Conservation (phyloP, 495 filamentous ascomycete genomes). For the Recurvomyces mirabilis region DNA sequence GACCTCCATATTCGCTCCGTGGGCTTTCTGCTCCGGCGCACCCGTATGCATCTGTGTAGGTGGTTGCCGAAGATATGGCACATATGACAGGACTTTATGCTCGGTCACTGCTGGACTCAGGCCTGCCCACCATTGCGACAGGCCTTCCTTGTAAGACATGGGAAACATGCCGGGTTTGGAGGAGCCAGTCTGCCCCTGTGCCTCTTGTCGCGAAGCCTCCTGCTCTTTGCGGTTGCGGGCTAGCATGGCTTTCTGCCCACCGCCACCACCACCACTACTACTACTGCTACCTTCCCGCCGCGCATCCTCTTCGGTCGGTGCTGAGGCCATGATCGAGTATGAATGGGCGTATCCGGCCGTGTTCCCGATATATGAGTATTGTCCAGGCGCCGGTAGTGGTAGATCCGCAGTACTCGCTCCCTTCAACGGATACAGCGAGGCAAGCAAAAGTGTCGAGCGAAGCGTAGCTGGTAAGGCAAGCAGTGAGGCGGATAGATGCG, state of each 20-base stretch:
- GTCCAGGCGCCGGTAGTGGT: background rate
- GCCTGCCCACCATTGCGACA: conserved; percentile 88
- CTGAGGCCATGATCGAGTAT: conserved; percentile 27
- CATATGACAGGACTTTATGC: conserved; percentile 75
- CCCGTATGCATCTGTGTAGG: conserved; percentile 61
- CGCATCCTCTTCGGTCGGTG: conserved; percentile 25
- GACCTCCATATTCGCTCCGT: conserved; percentile 27
- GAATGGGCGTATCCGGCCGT: background rate
- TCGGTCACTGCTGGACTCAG: conserved; percentile 75
- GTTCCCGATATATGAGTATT: no score
- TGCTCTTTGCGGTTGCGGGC: conserved; percentile 42
- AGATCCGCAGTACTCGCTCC: no score
- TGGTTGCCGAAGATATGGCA: conserved; percentile 70
- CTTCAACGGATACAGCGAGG: conserved; percentile 3
- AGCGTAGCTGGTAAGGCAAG: conserved; percentile 9
- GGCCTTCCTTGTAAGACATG: conserved; percentile 80
- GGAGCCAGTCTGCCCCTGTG: conserved; percentile 25
- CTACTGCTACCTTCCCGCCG: background rate
- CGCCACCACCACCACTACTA: no score
- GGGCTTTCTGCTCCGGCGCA: conserved; percentile 30
- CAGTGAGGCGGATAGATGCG: no score
- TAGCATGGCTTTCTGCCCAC: conserved; percentile 34
- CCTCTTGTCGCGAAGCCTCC: conserved; percentile 24
- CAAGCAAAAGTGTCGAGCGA: conserved; percentile 11
- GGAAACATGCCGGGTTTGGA: conserved; percentile 51